Evolutionary conservation across 2,329 filamentous ascomycete species (phyloP).

Genomic region (Phaeophleospora eucalypticola): DNA sequence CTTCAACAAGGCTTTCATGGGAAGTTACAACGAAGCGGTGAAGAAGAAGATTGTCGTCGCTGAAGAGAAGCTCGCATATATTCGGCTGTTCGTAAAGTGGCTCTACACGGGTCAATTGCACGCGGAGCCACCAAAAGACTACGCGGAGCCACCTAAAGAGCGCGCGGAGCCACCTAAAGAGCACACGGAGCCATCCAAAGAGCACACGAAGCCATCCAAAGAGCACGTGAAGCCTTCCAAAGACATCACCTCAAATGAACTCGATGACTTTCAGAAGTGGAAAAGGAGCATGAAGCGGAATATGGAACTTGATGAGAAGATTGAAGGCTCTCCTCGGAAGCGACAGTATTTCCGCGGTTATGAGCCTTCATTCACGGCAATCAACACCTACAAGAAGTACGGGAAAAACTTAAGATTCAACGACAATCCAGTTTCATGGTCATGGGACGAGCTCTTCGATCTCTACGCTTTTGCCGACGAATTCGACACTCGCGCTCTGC

Average conservation of each 20-base stretch:
- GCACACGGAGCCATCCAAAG: no score
- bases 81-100: constrained; percentile 14
- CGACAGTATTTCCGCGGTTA: no score
- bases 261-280: no score
- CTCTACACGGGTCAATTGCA: constrained; percentile 11
- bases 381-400: no score
- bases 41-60: constrained; percentile 1
- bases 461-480: constrained; percentile 15
- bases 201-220: no score
- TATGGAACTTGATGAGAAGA: constrained; percentile 1
- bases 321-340: neutral
- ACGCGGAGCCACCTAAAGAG: neutral
- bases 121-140: no score
- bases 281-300: neutral
- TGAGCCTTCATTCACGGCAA: no score
- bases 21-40: constrained; percentile 5
- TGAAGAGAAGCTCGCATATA: constrained; percentile 7
- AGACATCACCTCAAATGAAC: no score
- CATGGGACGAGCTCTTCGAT: constrained; percentile 8
- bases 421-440: constrained; percentile 11
- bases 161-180: no score
- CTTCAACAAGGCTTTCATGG: constrained; percentile 10
- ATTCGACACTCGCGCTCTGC: constrained; percentile 11
- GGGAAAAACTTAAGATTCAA: no score
- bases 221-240: neutral